Evolutionary conservation across 306 rosid species (phyloP).

Genomic region (Dryas drummondii): DNA sequence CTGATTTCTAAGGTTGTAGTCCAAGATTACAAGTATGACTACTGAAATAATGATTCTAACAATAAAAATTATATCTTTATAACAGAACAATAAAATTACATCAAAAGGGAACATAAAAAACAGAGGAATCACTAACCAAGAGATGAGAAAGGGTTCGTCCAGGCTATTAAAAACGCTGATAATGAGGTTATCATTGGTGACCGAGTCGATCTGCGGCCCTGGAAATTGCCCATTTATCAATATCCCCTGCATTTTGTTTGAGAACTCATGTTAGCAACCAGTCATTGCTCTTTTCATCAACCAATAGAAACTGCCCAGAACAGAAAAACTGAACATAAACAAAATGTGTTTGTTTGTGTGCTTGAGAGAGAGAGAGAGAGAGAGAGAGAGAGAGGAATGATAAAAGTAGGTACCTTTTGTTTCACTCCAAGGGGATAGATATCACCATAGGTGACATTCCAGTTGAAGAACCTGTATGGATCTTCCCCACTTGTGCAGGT

Average conservation of each 20-base stretch:
- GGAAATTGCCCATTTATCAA: conserved; percentile 91
- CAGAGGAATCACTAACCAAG: conserved; percentile 55
- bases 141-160: conserved; percentile 82
- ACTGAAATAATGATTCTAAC: neutral
- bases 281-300: neutral
- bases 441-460: conserved; percentile 88
- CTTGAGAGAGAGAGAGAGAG: neutral
- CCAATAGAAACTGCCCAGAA: neutral
- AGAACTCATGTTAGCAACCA: conserved; percentile 17
- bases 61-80: too few relatives aligned
- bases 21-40: neutral
- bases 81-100: neutral
- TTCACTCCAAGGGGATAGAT: conserved; percentile 83
- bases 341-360: neutral
- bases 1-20: neutral
- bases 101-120: neutral
- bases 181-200: conserved; percentile 86
- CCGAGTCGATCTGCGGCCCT: conserved; percentile 79
- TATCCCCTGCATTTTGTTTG: conserved; percentile 55
- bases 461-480: conserved; percentile 68
- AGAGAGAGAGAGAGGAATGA: neutral
- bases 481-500: conserved; percentile 58
- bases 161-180: conserved; percentile 69
- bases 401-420: conserved; percentile 49
- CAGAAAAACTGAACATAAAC: neutral